Base-by-base conservation (phyloP, 768 basidiomycete species). In the Paxillus involutus region DNA sequence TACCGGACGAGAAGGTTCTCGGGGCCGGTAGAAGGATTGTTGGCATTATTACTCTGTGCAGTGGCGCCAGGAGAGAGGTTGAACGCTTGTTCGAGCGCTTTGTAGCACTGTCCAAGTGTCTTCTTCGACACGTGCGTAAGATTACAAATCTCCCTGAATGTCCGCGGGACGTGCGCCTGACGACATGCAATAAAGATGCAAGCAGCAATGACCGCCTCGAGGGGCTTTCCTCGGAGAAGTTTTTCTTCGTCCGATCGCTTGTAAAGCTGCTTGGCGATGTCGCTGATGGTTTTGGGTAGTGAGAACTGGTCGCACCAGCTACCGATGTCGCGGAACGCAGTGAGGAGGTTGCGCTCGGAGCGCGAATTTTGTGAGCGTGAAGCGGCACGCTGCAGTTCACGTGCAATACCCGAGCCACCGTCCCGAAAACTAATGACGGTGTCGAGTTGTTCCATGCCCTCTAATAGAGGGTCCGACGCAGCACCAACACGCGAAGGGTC, bases 401-500 rank as follows among this genome's bases (percentile, higher is more conserved):
- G 84, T 24, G 97, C 89, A 47, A 96, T 82, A 49, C 97, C 97
- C 3, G 92, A 89, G 47, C 94, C 91, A 57, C 95, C 95, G 66
- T 98, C 97, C 47, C 89, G 85, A 73, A 96, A 97, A 61, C 91
- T 91, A 71, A 98, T 98, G 52, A 92, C 83, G 33, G 97, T 98
- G 64, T 94, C 89, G 44, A 98, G 82, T 70, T 96, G 91, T 65
- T 97, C 95, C 63, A 93, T 88, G 37, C 94, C 94, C 70, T 98
- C 94, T 75, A 98, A 80, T 41, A 95, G 75, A 30, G 95, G 93
- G 71, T 98, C 94, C 17, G 88, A 84, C 42, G 94, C 94, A 51
- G 93, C 94, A 75, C 97, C 97, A 62, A 99, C 97, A 89, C 97
- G 97, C 61, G 97, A 98, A 58, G 97, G 97, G 71, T 99, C 97